Evolutionary conservation across 352 stramenopile species (phyloP), one percentile per base, ranked within the genome.

Genomic region (Pythium myriotylum): DNA sequence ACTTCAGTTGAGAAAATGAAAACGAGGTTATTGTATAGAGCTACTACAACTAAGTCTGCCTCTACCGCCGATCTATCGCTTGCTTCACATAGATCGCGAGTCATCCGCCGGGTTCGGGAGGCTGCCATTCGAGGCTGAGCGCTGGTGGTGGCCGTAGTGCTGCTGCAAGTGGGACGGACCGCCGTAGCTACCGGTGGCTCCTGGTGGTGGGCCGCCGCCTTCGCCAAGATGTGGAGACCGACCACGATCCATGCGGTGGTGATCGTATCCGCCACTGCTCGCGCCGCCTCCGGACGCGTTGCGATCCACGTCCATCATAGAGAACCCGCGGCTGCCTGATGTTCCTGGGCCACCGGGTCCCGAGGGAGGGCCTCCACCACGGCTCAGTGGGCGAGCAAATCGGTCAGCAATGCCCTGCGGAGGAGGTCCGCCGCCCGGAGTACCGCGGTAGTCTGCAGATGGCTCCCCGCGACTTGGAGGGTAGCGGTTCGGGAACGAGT

Each of bases 221-320:
- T 48, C 47, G 19, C 53, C 26, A n/a, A 53, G 54, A 50, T 69
- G 62, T 19, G 54, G 62, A 1, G 62, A 64, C 32, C 62, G 62
- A 5, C 62, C 62, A 26, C 62, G 47, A 7, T 64, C 62, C 64
- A 70, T 62, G 6, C 53, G 68, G 19, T 68, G 54, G 37, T 65
- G 52, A 4, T 70, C 56, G 47, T 72, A 68, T 4, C 47, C 35
- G n/a, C 33, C 57, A 9, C 27, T 19, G 29, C 49, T 35, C 35
- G 50, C 2, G n/a, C 42, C 46, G 13, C 41, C 40, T 16, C 51
- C 50, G 10, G 48, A 49, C 2, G 69, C 70, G 45, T 82, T 79
- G 14, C 81, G 74, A 37, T 91, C 81, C 23, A 87, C 78, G 53
- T 85, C 77, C 56, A 85, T 68, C 76, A 88, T 87, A 1, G 78